These are phyloP conservation scores for Mikania micrantha DNA, from an alignment of 129 eudicot genomes.

Conservation along the genomic window DNA sequence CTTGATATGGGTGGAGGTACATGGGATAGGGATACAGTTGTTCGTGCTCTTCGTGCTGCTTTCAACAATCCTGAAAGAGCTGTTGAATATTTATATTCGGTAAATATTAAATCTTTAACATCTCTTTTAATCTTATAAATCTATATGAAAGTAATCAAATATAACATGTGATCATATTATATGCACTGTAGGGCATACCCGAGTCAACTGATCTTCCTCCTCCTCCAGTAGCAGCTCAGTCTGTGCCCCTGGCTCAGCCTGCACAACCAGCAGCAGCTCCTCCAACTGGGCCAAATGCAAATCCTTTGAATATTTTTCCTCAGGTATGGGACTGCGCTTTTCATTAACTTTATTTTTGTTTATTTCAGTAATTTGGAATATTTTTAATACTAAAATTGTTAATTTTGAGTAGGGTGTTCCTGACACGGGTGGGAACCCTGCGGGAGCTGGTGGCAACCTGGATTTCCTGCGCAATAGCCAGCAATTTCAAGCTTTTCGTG, in stretches of 20 bases:
- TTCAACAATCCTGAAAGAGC: conserved; percentile 36
- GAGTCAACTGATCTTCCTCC: conserved; percentile 70
- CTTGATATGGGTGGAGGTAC: conserved; percentile 39
- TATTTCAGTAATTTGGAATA: neutral
- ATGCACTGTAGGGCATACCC: conserved; percentile 66
- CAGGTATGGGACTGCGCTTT: conserved; percentile 36
- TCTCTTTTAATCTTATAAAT: neutral
- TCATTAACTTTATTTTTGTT: neutral
- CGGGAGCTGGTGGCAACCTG: conserved; percentile 51
- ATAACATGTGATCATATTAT: neutral
- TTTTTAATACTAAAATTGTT: neutral
- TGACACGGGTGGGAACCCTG: conserved; percentile 42
- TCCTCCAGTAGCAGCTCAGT: conserved; percentile 25
- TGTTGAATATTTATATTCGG: conserved; percentile 29
- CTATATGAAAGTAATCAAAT: neutral
- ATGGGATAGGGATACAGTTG: conserved; percentile 31
- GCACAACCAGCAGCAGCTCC: conserved; percentile 42
- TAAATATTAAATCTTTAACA: conserved; percentile 1
- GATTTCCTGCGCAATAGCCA: conserved; percentile 73
- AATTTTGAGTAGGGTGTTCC: conserved; percentile 53
- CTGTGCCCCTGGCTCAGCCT: conserved; percentile 40
- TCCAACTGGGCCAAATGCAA: conserved; percentile 66
- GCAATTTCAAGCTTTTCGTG: conserved; percentile 79
- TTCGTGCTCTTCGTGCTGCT: conserved; percentile 35
- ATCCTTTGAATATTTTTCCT: conserved; percentile 78